A percentile compares a stretch with the other conserved stretches of the same genome.
phyloP scores from a whole-genome alignment of 2,329 filamentous ascomycete genomes.

The Aspergillus sclerotialis region DNA sequence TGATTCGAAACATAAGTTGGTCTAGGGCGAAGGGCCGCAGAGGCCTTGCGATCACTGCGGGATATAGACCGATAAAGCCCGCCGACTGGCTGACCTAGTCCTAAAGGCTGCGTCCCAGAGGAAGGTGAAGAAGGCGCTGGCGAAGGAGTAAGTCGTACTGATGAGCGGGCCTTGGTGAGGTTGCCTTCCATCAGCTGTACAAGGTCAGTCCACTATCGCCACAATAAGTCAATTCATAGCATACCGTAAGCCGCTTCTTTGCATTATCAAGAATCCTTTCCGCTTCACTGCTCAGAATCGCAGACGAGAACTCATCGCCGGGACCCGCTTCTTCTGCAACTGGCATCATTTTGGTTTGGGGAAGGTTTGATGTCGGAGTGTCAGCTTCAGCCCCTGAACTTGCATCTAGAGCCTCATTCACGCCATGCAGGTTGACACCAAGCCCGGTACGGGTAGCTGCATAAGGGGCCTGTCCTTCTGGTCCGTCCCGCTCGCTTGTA shows the following conservation, averaged over 20 bases:
- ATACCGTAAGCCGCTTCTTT: slow-evolving; percentile 77
- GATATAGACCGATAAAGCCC: slow-evolving; percentile 38
- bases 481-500: slow-evolving; percentile 18
- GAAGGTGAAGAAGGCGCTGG: slow-evolving; percentile 42
- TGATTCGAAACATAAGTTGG: slow-evolving; percentile 29
- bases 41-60: slow-evolving; percentile 33
- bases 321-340: slow-evolving; percentile 35
- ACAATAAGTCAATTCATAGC: slow-evolving; percentile 24
- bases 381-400: slow-evolving; percentile 10
- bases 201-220: slow-evolving; percentile 9
- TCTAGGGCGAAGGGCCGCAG: slow-evolving; percentile 40
- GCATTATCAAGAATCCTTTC: slow-evolving; percentile 90
- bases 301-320: slow-evolving; percentile 63
- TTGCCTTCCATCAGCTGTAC: slow-evolving; percentile 87
- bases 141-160: slow-evolving; percentile 49
- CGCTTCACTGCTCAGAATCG: slow-evolving; percentile 70
- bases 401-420: slow-evolving; percentile 2
- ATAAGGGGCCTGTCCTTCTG: slow-evolving; percentile 4
- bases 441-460: slow-evolving; percentile 3
- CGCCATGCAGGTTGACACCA: slow-evolving; percentile 2
- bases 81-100: slow-evolving; percentile 33
- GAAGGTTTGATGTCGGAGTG: slow-evolving; percentile 21
- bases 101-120: slow-evolving; percentile 19
- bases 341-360: slow-evolving; percentile 17
- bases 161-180: slow-evolving; percentile 67